Conservation (phyloP, 2,329 filamentous ascomycete genomes). For the Penicillium oxalicum region DNA sequence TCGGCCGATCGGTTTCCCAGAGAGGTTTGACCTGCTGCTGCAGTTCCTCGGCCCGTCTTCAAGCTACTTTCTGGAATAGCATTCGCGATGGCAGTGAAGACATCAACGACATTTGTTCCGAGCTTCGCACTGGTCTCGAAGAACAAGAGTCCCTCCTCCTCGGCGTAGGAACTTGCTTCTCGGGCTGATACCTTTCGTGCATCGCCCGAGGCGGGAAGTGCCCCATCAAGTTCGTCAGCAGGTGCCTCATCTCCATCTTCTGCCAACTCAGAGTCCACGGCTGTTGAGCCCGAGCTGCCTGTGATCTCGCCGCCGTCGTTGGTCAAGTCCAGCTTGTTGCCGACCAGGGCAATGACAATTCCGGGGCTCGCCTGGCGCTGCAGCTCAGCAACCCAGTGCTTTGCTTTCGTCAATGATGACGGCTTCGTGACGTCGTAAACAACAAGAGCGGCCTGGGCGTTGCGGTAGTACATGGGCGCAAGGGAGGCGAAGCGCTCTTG, state of each 20-base stretch:
- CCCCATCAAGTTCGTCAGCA: constrained; percentile 47
- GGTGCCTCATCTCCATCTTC: constrained; percentile 34
- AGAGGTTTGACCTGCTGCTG: constrained; percentile 50
- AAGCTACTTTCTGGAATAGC: constrained; percentile 94
- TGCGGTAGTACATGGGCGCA: constrained; percentile 99
- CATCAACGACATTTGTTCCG: constrained; percentile 86
- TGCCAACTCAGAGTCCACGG: constrained; percentile 35
- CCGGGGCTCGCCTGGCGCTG: constrained; percentile 93
- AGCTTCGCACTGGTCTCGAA: constrained; percentile 99
- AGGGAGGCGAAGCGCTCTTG: constrained; percentile 96
- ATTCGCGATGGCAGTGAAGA: constrained; percentile 97
- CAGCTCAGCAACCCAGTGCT: constrained; percentile 97
- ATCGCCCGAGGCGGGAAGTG: constrained; percentile 60
- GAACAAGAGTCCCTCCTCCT: constrained; percentile 89
- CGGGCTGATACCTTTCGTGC: constrained; percentile 84
- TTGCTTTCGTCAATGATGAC: constrained; percentile 89
- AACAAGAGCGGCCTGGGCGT: constrained; percentile 93
- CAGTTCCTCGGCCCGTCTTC: constrained; percentile 74
- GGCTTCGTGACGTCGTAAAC: constrained; percentile 98
- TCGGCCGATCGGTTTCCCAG: constrained; percentile 49
- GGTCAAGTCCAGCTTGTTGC: constrained; percentile 92
- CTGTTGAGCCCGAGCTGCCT: constrained; percentile 24
- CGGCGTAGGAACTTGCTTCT: constrained; percentile 86
- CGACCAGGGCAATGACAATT: constrained; percentile 93
- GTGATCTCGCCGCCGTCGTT: constrained; percentile 48